These are phyloP conservation scores for Vinca minor DNA, from an alignment of 257 asterid species.

Conservation along the genomic window DNA sequence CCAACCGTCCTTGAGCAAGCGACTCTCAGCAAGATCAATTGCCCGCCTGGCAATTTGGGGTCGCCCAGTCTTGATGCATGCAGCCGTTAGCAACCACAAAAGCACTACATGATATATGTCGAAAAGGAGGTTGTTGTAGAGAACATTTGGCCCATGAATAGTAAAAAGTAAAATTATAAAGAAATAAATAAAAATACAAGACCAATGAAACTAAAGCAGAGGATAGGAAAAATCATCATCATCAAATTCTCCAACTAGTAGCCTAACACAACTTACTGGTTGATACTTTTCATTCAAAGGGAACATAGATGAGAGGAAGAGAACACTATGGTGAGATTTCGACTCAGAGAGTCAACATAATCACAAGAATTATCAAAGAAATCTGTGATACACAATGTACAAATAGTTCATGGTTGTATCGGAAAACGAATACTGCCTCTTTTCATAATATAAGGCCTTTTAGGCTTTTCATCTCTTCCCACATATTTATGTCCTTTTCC, in stretches of 20 bases:
- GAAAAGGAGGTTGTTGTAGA: neutral
- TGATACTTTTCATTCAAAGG: neutral
- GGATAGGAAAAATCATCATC: neutral
- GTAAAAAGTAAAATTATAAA: too few relatives aligned
- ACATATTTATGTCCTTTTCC: too few relatives aligned
- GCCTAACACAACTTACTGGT: neutral
- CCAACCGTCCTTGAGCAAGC: slow-evolving; percentile 65
- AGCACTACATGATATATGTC: slow-evolving; percentile 41
- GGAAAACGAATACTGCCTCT: too few relatives aligned
- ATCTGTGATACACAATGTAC: neutral
- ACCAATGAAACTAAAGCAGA: neutral
- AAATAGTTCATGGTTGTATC: neutral
- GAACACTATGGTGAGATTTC: neutral
- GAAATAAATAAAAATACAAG: neutral
- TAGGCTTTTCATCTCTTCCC: too few relatives aligned
- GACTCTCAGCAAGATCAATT: slow-evolving; percentile 67
- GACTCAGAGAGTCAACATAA: too few relatives aligned
- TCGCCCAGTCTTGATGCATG: slow-evolving; percentile 65
- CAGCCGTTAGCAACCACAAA: slow-evolving; percentile 66
- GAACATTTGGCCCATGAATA: neutral
- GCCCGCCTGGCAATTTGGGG: slow-evolving; percentile 70
- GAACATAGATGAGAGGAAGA: neutral
- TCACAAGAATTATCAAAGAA: neutral
- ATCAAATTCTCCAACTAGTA: neutral
- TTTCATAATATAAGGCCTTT: too few relatives aligned